These are phyloP conservation scores for Bryoerythrophyllum caledonicum DNA, from an alignment of 225 moss, liverwort and hornwort species.

Conservation along the genomic window DNA sequence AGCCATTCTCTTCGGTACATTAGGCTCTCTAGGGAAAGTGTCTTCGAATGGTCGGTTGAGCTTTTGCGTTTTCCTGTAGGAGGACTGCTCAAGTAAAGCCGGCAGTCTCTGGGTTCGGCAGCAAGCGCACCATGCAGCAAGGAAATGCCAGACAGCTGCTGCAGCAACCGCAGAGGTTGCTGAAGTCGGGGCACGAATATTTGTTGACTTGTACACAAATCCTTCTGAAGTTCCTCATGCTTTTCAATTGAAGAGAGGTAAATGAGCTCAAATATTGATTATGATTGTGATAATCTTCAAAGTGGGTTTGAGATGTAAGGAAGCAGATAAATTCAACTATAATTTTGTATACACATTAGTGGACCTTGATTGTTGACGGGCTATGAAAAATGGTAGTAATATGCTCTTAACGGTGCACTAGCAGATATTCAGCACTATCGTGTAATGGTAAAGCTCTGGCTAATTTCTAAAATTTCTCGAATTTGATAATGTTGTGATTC, in stretches of 20 bases:
- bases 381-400: background rate
- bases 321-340: background rate
- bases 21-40: background rate
- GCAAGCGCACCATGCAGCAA: conserved; percentile 26
- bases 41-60: background rate
- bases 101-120: conserved; percentile 23
- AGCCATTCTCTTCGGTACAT: conserved; percentile 5
- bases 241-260: conserved; percentile 7
- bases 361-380: background rate
- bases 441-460: background rate
- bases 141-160: conserved; percentile 30
- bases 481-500: background rate
- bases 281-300: background rate
- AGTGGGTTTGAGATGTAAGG: background rate
- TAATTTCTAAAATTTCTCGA: background rate
- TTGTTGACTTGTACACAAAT: conserved; percentile 1
- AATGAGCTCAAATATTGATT: background rate
- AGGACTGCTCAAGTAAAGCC: conserved; percentile 2
- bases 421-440: background rate
- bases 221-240: conserved; percentile 12
- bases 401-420: background rate
- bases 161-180: conserved; percentile 26
- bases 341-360: background rate
- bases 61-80: conserved; percentile 10
- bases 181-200: conserved; percentile 15